Percentiles rank a stretch among this genome's conserved stretches.
Conservation (phyloP, 2,329 filamentous ascomycete genomes). For the Trichoderma arundinaceum region DNA sequence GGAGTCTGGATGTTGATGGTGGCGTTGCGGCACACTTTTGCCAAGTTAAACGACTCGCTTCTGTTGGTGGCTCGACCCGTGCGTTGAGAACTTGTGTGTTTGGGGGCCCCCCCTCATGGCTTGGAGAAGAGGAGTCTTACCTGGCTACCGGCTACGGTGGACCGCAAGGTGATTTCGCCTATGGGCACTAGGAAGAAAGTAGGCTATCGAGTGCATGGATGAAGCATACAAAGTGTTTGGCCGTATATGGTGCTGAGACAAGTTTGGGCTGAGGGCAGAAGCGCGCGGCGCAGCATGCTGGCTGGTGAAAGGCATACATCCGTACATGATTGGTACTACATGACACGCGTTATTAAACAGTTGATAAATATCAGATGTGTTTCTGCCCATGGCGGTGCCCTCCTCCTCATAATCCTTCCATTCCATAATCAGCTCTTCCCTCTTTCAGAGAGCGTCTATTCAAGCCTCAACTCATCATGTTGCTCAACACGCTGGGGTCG, state of each 20-base stretch:
- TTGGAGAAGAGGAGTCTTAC: not conserved
- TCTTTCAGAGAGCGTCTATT: not conserved
- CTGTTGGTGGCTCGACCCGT: not conserved
- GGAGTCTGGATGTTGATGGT: not conserved
- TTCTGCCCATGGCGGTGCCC: not conserved
- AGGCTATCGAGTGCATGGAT: not conserved
- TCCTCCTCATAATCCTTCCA: not conserved
- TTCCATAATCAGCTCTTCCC: not conserved
- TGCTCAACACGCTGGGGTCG: not conserved
- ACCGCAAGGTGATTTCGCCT: not conserved
- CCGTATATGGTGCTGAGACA: not conserved
- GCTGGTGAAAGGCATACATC: not conserved
- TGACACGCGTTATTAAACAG: not conserved
- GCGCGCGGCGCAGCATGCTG: not conserved
- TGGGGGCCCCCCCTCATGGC: not conserved
- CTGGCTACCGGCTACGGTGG: not conserved
- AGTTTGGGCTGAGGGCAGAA: not conserved
- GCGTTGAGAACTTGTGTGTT: not conserved
- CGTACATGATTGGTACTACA: not conserved
- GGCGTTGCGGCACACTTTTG: not conserved
- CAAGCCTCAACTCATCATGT: not conserved
- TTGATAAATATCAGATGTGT: not conserved
- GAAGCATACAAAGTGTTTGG: not conserved
- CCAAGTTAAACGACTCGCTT: not conserved
- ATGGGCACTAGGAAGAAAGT: not conserved